These are phyloP conservation scores for Hippophae gyantsensis DNA, from an alignment of 306 rosid genomes.

Conservation along the genomic window DNA sequence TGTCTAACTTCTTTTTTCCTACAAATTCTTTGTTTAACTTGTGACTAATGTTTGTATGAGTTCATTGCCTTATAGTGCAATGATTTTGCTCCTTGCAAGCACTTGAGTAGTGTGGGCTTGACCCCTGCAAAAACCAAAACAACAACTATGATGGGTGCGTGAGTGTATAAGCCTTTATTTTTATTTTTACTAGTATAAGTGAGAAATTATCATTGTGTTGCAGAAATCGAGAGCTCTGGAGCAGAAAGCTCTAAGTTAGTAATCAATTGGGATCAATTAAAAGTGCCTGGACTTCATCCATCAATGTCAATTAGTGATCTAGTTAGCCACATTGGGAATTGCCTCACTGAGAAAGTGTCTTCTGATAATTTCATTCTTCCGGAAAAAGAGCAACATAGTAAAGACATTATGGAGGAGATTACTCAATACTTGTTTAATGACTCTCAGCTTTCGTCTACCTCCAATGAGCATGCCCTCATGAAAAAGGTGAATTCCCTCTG, in stretches of 20 bases:
- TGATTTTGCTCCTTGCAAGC: no score
- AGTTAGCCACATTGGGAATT: no score
- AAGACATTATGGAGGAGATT: constrained; percentile 49
- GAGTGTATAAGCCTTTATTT: no score
- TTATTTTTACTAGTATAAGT: constrained; percentile 13
- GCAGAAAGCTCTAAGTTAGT: constrained; percentile 33
- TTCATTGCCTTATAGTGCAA: no score
- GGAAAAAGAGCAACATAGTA: constrained; percentile 27
- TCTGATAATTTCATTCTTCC: constrained; percentile 25
- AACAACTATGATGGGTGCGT: no score
- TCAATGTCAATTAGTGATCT: no score
- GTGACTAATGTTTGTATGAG: constrained; percentile 24
- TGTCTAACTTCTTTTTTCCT: background rate
- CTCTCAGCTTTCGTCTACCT: constrained; percentile 27
- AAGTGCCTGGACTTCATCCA: background rate
- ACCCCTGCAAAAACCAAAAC: no score
- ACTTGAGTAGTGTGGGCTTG: no score
- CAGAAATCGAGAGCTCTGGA: constrained; percentile 29
- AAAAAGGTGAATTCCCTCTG: constrained; percentile 65
- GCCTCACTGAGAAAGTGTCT: constrained; percentile 30
- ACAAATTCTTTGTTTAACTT: constrained; percentile 1
- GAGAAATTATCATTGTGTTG: constrained; percentile 24
- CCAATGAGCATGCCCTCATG: constrained; percentile 58
- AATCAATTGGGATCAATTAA: constrained; percentile 44
- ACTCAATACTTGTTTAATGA: constrained; percentile 52